Percentiles rank a stretch among this genome's conserved stretches.
phyloP scores from a whole-genome alignment of 1,139 yeast species.

The Scheffersomyces parashehatae region DNA sequence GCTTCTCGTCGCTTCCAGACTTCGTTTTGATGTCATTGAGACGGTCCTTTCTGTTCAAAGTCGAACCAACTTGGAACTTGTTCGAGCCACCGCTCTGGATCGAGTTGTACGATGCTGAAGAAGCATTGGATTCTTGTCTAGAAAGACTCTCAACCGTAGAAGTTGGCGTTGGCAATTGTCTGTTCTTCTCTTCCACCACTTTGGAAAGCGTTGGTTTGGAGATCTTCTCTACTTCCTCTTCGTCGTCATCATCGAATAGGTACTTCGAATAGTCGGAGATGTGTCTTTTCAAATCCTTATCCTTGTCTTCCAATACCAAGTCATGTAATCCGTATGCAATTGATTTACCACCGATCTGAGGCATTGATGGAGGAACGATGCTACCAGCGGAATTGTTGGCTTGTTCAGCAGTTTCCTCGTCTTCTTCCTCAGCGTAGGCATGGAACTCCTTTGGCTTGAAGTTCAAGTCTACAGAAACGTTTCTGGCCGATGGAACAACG shows the following conservation, averaged over 20 bases:
- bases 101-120: conserved; percentile 33
- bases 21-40: conserved; percentile 8
- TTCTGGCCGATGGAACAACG: conserved; percentile 11
- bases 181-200: conserved; percentile 5
- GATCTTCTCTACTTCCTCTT: conserved; percentile 11
- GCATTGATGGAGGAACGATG: neutral
- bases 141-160: conserved; percentile 14
- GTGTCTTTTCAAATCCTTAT: conserved; percentile 17
- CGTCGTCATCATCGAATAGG: conserved; percentile 29
- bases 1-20: conserved; percentile 2
- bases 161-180: conserved; percentile 19
- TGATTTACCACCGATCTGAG: conserved; percentile 4
- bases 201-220: conserved; percentile 4
- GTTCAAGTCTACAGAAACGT: conserved; percentile 27
- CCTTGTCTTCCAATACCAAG: conserved; percentile 10
- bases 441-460: conserved; percentile 22
- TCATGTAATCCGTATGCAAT: conserved; percentile 16
- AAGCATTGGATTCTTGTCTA: conserved; percentile 30
- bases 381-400: too few relatives aligned
- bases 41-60: conserved; percentile 18
- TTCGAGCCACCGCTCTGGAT: conserved; percentile 40
- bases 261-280: conserved; percentile 38
- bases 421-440: conserved; percentile 11
- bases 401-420: conserved; percentile 1
- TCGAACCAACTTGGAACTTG: conserved; percentile 33